phyloP scores from a whole-genome alignment of 2,329 filamentous ascomycete genomes.

The Hymenoscyphus repandus region DNA sequence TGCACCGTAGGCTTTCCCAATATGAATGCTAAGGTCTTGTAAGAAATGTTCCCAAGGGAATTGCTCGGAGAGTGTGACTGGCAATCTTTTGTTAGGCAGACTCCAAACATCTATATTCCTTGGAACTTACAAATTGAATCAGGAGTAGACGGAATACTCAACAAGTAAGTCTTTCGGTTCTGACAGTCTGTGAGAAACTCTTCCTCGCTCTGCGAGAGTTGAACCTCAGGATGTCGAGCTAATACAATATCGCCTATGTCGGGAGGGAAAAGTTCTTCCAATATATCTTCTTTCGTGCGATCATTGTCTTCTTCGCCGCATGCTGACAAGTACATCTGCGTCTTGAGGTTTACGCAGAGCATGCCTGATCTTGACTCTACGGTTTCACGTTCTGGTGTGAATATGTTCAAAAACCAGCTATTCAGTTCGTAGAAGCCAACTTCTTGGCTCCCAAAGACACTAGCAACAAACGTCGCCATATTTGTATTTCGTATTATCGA shows the following conservation, averaged over 20 bases:
- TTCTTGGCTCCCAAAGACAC: slow-evolving; percentile 58
- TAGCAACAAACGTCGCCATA: slow-evolving; percentile 58
- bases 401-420: slow-evolving; percentile 57
- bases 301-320: slow-evolving; percentile 48
- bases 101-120: background rate
- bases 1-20: slow-evolving; percentile 52
- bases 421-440: slow-evolving; percentile 60
- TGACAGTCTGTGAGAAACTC: slow-evolving; percentile 52
- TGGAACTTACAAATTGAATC: slow-evolving; percentile 34
- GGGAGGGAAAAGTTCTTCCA: slow-evolving; percentile 55
- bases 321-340: slow-evolving; percentile 60
- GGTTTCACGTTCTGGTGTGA: slow-evolving; percentile 53
- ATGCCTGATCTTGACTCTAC: slow-evolving; percentile 55
- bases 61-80: slow-evolving; percentile 46
- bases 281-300: slow-evolving; percentile 46
- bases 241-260: slow-evolving; percentile 50
- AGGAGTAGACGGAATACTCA: slow-evolving; percentile 46
- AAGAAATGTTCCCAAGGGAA: slow-evolving; percentile 62
- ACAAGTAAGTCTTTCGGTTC: slow-evolving; percentile 50
- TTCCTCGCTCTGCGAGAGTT: slow-evolving; percentile 51
- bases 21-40: slow-evolving; percentile 50
- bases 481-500: slow-evolving; percentile 60
- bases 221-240: slow-evolving; percentile 47
- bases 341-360: slow-evolving; percentile 60
- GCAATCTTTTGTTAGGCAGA: background rate